These are phyloP conservation scores for Boletellus ananas DNA, from an alignment of 768 basidiomycete species.

Conservation along the genomic window DNA sequence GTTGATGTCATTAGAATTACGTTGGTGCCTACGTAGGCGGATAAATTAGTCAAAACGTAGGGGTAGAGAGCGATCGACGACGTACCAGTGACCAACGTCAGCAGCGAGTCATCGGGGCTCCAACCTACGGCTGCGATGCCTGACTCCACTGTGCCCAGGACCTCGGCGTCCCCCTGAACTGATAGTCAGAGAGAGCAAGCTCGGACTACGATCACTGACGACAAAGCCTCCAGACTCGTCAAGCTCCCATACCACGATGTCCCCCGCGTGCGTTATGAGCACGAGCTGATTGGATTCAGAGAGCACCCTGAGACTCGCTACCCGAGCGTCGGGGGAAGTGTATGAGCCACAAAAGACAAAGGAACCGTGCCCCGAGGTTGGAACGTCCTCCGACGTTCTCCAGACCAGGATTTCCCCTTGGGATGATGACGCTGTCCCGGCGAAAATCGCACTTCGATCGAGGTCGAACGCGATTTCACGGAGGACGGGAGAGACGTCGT, in stretches of 20 bases:
- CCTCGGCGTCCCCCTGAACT: constrained; percentile 43
- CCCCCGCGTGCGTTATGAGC: constrained; percentile 71
- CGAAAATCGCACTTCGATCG: constrained; percentile 58
- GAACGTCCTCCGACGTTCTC: constrained; percentile 31
- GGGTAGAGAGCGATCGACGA: background rate
- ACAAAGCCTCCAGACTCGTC: constrained; percentile 41
- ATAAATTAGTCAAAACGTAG: background rate
- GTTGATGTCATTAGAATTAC: constrained; percentile 84
- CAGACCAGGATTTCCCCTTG: constrained; percentile 59
- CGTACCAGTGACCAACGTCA: constrained; percentile 77
- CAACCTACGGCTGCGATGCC: constrained; percentile 82
- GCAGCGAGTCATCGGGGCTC: constrained; percentile 89
- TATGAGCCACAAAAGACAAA: constrained; percentile 27
- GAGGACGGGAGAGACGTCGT: constrained; percentile 33
- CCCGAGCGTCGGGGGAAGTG: constrained; percentile 33
- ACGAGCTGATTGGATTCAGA: constrained; percentile 68
- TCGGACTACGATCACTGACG: constrained; percentile 34
- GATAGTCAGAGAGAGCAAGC: constrained; percentile 1
- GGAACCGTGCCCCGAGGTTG: constrained; percentile 10
- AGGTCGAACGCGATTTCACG: constrained; percentile 54
- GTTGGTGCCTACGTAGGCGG: constrained; percentile 58
- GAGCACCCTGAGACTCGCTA: constrained; percentile 65
- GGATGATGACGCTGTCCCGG: constrained; percentile 57
- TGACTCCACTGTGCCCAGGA: constrained; percentile 83
- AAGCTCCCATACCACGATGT: constrained; percentile 68